These are phyloP conservation scores for Pelargonium nanum DNA, from an alignment of 345 rosid genomes.

Conservation along the genomic window DNA sequence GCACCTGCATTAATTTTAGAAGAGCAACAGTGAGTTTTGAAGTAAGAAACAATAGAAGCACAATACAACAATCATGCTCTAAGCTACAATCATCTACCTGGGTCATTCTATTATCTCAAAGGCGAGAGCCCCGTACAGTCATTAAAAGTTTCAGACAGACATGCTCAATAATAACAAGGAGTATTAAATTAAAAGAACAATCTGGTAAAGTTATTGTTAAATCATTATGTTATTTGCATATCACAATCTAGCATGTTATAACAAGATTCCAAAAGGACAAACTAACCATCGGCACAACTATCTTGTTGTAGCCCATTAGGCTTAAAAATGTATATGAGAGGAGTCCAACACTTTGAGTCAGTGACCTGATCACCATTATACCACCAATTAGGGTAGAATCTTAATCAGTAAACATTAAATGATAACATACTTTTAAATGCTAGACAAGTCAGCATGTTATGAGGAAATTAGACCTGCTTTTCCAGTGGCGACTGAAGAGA, in stretches of 20 bases:
- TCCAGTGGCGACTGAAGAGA: slow-evolving; percentile 65
- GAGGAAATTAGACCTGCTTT: slow-evolving; percentile 42
- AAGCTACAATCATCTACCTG: not conserved
- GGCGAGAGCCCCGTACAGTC: not conserved
- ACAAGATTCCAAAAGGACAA: slow-evolving; percentile 4
- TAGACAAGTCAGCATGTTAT: too few species aligned
- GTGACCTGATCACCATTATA: slow-evolving; percentile 25
- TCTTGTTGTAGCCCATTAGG: slow-evolving; percentile 62
- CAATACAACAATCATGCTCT: not conserved
- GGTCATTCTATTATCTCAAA: not conserved
- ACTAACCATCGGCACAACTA: slow-evolving; percentile 92
- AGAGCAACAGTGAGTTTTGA: not conserved
- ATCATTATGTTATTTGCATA: not conserved
- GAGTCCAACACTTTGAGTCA: slow-evolving; percentile 79
- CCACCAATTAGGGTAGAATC: too few species aligned
- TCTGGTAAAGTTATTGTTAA: too few species aligned
- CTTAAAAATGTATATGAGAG: slow-evolving; percentile 82
- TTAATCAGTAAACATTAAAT: too few species aligned
- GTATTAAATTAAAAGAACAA: not conserved
- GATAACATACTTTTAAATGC: too few species aligned
- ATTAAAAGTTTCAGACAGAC: too few species aligned
- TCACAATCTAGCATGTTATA: not conserved
- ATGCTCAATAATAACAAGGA: not conserved
- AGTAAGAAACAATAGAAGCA: not conserved
- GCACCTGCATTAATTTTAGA: slow-evolving; percentile 40